Evolutionary conservation across 495 filamentous ascomycete species (phyloP).

Genomic region (Hypomontagnella monticulosa): DNA sequence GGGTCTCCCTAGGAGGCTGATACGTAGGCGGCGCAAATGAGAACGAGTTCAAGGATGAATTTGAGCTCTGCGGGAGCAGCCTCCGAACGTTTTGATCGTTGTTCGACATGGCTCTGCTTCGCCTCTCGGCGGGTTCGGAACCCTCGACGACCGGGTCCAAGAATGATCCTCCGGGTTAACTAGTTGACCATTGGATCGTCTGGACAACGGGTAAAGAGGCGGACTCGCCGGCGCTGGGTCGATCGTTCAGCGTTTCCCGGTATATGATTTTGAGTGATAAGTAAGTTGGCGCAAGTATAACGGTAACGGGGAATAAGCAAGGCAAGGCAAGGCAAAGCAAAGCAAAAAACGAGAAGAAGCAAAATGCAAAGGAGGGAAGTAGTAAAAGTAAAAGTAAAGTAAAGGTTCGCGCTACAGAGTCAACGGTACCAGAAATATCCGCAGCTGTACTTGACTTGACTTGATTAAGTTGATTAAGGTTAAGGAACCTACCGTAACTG

Average conservation of each 20-base stretch:
- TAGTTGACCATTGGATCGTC: conserved; percentile 32
- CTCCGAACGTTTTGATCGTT: conserved; percentile 64
- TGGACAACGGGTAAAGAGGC: background rate
- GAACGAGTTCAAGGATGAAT: conserved; percentile 65
- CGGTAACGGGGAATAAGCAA: too few relatives aligned
- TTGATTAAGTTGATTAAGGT: conserved; percentile 29
- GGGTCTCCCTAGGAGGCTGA: conserved; percentile 68
- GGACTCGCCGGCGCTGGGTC: conserved; percentile 8
- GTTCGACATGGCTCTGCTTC: conserved; percentile 56
- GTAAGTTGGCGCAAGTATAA: background rate
- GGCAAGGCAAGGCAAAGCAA: background rate
- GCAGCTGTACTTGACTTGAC: conserved; percentile 8
- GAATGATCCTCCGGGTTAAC: conserved; percentile 27
- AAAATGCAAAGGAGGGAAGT: background rate
- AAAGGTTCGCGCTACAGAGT: conserved; percentile 15
- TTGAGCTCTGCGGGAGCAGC: conserved; percentile 65
- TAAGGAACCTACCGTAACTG: conserved; percentile 28
- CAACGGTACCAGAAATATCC: conserved; percentile 29
- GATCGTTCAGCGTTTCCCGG: conserved; percentile 10
- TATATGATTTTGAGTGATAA: background rate
- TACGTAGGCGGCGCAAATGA: conserved; percentile 66
- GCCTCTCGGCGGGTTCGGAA: conserved; percentile 33
- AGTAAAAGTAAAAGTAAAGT: background rate
- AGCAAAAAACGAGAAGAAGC: background rate
- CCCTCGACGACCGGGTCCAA: conserved; percentile 30